Base-by-base conservation (phyloP, 805 yeast genomes). In the Ogataea polymorpha region DNA sequence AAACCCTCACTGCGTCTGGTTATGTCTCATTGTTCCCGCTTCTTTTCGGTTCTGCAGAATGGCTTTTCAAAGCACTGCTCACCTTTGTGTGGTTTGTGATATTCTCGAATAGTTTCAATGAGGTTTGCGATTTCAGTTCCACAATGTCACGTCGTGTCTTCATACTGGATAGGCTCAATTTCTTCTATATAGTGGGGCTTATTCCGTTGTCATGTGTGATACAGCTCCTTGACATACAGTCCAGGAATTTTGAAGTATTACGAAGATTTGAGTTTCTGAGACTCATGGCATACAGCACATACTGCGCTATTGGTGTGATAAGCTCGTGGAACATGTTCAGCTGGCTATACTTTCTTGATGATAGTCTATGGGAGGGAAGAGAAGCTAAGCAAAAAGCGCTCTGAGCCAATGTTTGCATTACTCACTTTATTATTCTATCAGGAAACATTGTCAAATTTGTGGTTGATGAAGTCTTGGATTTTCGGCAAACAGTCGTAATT, bases 21-120 rank as follows among this genome's bases (percentile, higher is more conserved):
- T 85, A 86, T 57, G 84, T 86, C 3, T 85, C 96, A 2, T 66
- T 93, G 39, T 88, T 91, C 66, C 99, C 99, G 10, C 72, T 93
- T 39, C 69, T 93, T 21, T 86, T 70, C 63, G 85, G 91, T 2
- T 74, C 87, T 6, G 82, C 81, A 31, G 96, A 91, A 59, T 81
- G 88, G 72, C 59, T 85, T 23, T 67, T 93, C 41, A 93, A 91
- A 62, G 71, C 77, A 14, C 59, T 81, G 11, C 86, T 86, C 65
- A 86, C 96, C 0, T 72, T 81, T 45, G 80, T 85, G 31, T 93
- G 97, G 96, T 79, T 86, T 58, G 76, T 87, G 29, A 77, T 88
- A 34, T 87, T 81, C 59, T 77, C 80, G 51, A 73, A 79, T 44
- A 80, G 86, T 34, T 78, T 87, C 61, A 76, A 80, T 54, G 86